These are phyloP conservation scores for Paracamarosporium sp. DNA, from an alignment of 2,329 filamentous ascomycete genomes.

Conservation along the genomic window DNA sequence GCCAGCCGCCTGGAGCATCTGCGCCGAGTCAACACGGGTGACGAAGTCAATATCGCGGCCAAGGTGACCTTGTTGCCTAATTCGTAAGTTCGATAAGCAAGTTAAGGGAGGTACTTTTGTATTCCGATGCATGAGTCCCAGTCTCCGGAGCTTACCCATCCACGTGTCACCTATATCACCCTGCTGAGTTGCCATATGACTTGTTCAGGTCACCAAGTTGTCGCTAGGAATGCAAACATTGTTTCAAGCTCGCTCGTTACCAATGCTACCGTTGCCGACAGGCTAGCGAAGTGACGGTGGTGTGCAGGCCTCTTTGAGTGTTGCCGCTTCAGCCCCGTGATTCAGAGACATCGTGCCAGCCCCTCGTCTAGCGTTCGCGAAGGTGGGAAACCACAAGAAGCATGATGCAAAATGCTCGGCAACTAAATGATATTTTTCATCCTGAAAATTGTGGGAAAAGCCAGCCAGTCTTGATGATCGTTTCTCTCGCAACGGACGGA, in stretches of 20 bases:
- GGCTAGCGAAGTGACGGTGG: conserved; percentile 6
- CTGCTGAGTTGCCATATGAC: conserved; percentile 36
- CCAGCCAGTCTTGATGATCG: neutral
- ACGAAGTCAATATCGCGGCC: neutral
- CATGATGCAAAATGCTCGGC: neutral
- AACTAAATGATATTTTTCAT: neutral
- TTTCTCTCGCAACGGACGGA: neutral
- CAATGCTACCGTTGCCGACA: conserved; percentile 14
- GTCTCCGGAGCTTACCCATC: conserved; percentile 32
- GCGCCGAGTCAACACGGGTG: neutral
- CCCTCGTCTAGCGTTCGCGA: neutral
- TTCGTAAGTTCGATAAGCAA: neutral
- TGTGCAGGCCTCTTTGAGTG: neutral
- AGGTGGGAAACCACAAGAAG: neutral
- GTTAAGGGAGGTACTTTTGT: conserved; percentile 10
- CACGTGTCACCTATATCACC: conserved; percentile 37
- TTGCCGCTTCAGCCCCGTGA: neutral
- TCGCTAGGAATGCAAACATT: conserved; percentile 40
- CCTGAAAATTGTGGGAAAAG: neutral
- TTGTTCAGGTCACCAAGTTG: conserved; percentile 27
- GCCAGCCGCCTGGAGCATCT: neutral
- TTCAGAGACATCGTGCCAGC: neutral
- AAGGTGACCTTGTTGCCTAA: neutral
- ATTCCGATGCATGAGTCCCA: conserved; percentile 13
- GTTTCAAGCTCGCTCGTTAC: conserved; percentile 27